Evolutionary conservation across 495 filamentous ascomycete genomes (phyloP), one percentile per base, ranked within the genome.

Genomic region (Hyphodiscus hymeniophilus): DNA sequence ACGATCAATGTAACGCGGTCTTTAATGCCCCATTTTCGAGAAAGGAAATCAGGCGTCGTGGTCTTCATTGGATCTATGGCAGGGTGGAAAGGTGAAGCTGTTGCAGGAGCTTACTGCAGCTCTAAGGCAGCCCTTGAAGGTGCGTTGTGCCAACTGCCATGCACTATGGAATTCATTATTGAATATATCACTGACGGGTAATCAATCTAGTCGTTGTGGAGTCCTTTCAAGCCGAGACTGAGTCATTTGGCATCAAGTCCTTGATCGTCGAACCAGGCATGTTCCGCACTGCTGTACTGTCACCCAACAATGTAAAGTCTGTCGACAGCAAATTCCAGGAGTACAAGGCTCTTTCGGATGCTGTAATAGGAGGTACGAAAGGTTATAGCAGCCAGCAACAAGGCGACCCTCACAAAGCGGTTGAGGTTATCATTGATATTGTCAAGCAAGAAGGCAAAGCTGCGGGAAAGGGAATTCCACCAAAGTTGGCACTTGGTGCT

Each of bases 71-170:
- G 70, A 15, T 71, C 67, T 18, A 66, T 70, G 39, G 66, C 6
- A 5, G 16, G 15, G 3, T 68, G 71, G 57, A 55, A 60, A 28
- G 51, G 56, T 4, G 50, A 61, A 20, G 57, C 70, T 10, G 49
- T 60, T 1, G 61, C 56, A 48, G 68, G 64, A 3, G 50, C 74
- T 15, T 81, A 81, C 58, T 60, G 59, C 33, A 67, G 63, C 0
- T 65, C 70, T 2, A 81, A 80, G 47, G 70, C 65, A 30, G 76
- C 71, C 3, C 51, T 75, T 1, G 67, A 69, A 60, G 69, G 61
- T 4, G 30, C 8, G 30, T 3, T 28, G 5, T 28, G 4, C 10
- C 10, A 28, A 28, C n/a, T n/a, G 7, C 17, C 35, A 7, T 12
- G 7, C 11, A n/a, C n/a, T n/a, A n/a, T n/a, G n/a, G n/a, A n/a